Evolutionary conservation across 768 basidiomycete species (phyloP), one percentile per base, ranked within the genome.

Genomic region (Hygrocybe coccinea): DNA sequence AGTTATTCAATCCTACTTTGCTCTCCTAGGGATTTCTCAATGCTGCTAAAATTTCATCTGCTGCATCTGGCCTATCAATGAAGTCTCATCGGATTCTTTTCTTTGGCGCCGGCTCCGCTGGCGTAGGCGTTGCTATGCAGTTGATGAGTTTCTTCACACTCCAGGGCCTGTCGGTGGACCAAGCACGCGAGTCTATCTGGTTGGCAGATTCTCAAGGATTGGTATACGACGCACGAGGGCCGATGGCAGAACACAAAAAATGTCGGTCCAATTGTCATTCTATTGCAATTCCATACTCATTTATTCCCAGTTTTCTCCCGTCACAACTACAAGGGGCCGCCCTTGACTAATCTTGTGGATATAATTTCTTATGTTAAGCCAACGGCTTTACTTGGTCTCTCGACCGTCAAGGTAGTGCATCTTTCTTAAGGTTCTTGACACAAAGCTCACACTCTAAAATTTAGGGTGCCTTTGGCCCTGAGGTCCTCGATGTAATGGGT

Each of bases 71-170:
- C 4, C 71, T 73, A 7, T 79, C 87, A 7, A 73, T 92, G 38
- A 73, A 75, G 34, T 81, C 85, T 29, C 94, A 95, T 65, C 83
- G 85, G 37, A 91, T 97, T 63, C 81, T 95, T 41, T 95, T 97
- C 79, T 86, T 91, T 53, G 95, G 95, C 15, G 91, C 94, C 3
- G 95, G 95, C 5, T 89, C 86, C 22, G 90, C 91, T 2, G 94
- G 92, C 59, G 89, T 97, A 52, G 95, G 94, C 45, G 94, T 97
- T 44, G 94, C 87, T 55, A 85, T 82, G 73, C 92, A 95, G 68
- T 74, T 91, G 50, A 82, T 86, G 76, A 89, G 87, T 69, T 95
- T 94, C 79, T 93, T 94, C 78, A 90, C 81, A 36, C 71, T 90
- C 59, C 79, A 87, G 61, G 91, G 93, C 22, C 67, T 94, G 64